Evolutionary conservation across 306 rosid species (phyloP).

Genomic region (Cicer judaicum): DNA sequence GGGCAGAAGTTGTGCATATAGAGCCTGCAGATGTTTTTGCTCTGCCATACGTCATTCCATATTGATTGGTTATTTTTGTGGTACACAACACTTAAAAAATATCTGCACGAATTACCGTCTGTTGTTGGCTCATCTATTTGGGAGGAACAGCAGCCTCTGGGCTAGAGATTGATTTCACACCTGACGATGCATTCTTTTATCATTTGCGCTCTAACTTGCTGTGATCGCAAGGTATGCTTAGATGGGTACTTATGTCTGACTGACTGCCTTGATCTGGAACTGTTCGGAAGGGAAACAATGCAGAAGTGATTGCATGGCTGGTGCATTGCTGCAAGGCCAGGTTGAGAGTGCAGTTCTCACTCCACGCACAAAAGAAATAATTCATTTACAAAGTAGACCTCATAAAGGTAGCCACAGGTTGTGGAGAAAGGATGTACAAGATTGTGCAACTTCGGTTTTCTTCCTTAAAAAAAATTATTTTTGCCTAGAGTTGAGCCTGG

Average conservation of each 20-base stretch:
- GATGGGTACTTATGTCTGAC: slow-evolving; percentile 12
- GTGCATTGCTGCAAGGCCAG: slow-evolving; percentile 28
- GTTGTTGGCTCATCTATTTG: slow-evolving; percentile 11
- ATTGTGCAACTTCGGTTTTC: slow-evolving; percentile 53
- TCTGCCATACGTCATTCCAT: slow-evolving; percentile 81
- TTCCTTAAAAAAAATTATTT: slow-evolving; percentile 35
- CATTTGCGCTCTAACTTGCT: slow-evolving; percentile 30
- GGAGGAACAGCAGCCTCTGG: slow-evolving; percentile 45
- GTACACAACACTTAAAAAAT: slow-evolving; percentile 33
- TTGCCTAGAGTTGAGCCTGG: slow-evolving; percentile 49
- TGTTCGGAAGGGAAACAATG: slow-evolving; percentile 30
- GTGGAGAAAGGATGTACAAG: slow-evolving; percentile 46
- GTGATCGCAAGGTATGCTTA: slow-evolving; percentile 24
- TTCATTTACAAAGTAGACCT: slow-evolving; percentile 58
- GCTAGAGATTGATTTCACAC: slow-evolving; percentile 41
- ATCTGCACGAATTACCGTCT: slow-evolving; percentile 41
- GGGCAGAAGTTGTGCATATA: slow-evolving; percentile 77
- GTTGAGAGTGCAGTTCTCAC: slow-evolving; percentile 47
- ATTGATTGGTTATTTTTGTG: slow-evolving; percentile 52
- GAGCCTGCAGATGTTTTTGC: slow-evolving; percentile 69
- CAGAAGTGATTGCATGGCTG: slow-evolving; percentile 35
- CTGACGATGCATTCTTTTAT: slow-evolving; percentile 47
- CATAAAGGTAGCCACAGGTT: slow-evolving; percentile 50
- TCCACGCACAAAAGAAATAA: slow-evolving; percentile 40
- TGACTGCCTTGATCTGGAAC: slow-evolving; percentile 35